phyloP scores from a whole-genome alignment of 2,329 filamentous ascomycete species.

The Neonectria hederae region DNA sequence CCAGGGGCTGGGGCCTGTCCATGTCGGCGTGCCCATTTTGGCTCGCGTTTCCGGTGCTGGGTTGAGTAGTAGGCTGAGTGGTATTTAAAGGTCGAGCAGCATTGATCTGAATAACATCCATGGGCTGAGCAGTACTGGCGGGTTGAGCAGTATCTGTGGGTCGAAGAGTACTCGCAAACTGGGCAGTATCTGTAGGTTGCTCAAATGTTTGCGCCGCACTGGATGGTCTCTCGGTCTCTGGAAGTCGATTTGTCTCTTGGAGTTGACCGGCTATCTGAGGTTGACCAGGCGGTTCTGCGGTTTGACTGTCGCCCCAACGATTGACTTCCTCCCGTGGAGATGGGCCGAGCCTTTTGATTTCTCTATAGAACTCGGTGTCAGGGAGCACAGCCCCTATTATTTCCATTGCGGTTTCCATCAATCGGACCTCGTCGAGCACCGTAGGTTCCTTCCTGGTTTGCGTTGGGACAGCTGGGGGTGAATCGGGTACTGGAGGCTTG shows the following conservation, averaged over 20 bases:
- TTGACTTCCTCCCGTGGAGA: too few species aligned
- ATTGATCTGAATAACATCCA: too few species aligned
- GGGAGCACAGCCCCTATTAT: too few species aligned
- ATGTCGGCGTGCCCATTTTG: not conserved
- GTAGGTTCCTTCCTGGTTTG: not conserved
- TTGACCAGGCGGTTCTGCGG: too few species aligned
- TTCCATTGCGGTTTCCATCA: not conserved
- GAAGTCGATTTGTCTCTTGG: too few species aligned
- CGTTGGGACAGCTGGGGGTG: not conserved
- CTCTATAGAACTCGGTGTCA: too few species aligned
- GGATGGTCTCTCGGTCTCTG: not conserved
- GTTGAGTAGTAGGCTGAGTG: not conserved
- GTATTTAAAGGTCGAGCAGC: too few species aligned
- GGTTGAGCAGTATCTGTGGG: not conserved
- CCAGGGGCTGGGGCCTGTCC: not conserved
- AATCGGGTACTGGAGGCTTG: not conserved
- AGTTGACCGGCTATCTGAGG: too few species aligned
- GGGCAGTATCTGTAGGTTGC: not conserved
- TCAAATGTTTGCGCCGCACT: not conserved
- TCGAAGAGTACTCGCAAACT: not conserved
- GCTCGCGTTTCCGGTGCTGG: not conserved
- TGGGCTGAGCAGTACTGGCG: too few species aligned
- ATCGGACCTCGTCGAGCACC: not conserved
- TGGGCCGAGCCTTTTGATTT: too few species aligned
- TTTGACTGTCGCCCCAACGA: too few species aligned